These are phyloP conservation scores for Bertia moriformis DNA, from an alignment of 2,329 filamentous ascomycete genomes.

Conservation along the genomic window DNA sequence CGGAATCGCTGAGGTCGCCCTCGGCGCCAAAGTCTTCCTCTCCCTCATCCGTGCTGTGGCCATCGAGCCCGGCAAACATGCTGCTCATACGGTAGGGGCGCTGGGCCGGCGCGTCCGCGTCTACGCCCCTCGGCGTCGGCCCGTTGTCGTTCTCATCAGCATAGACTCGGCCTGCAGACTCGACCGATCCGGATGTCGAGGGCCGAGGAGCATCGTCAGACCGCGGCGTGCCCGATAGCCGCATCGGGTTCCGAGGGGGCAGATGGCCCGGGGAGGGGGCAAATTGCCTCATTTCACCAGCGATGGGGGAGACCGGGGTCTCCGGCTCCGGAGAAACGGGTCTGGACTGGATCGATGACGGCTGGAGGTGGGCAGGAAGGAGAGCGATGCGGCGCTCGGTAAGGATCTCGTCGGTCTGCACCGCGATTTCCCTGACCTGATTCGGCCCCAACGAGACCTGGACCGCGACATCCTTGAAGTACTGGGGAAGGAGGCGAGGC, in stretches of 20 bases:
- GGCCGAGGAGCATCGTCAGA: too few species aligned
- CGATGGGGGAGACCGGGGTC: conserved; percentile 26
- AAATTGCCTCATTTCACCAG: conserved; percentile 8
- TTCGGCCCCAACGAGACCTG: conserved; percentile 51
- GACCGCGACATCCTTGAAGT: conserved; percentile 68
- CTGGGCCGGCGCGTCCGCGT: conserved; percentile 54
- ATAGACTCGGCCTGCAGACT: conserved; percentile 55
- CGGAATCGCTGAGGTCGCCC: neutral
- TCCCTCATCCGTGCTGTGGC: conserved; percentile 26
- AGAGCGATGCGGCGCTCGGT: conserved; percentile 64
- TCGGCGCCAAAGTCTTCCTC: conserved; percentile 10
- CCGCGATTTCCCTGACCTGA: conserved; percentile 33
- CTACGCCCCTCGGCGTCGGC: conserved; percentile 41
- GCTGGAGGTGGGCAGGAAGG: conserved; percentile 64
- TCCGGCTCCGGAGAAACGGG: conserved; percentile 9
- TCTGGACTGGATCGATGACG: conserved; percentile 50
- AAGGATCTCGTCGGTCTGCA: conserved; percentile 85
- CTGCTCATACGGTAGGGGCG: conserved; percentile 57
- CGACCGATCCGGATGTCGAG: too few species aligned
- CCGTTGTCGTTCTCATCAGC: conserved; percentile 72
- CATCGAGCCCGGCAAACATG: conserved; percentile 74
- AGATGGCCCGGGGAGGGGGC: conserved; percentile 33
- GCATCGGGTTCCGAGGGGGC: conserved; percentile 21
- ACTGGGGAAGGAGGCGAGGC: conserved; percentile 61
- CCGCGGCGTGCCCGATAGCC: conserved; percentile 22